Evolutionary conservation across 306 rosid genomes (phyloP), one percentile per base, ranked within the genome.

Genomic region (Mimosa bimucronata): DNA sequence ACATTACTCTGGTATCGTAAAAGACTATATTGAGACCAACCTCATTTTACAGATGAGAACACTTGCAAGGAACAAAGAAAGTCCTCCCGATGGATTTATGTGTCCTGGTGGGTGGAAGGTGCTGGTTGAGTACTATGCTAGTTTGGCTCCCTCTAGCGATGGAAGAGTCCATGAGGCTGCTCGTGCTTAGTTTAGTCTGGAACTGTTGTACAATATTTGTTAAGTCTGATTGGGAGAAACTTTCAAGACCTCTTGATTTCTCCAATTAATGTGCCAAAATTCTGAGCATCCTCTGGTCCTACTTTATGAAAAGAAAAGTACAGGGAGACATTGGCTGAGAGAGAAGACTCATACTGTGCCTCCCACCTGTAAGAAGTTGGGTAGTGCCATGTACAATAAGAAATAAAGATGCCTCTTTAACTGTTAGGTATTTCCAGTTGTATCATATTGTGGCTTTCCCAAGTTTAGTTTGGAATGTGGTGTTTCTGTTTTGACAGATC

Each of bases 91-190:
- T 71, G 99, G 99, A 74, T 96, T 96, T 52, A 96, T 96, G 99
- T 96, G 98, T 88, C 98, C 98, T 10, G 92, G 96, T 70, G 98
- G 99, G 16, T 96, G 99, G 99, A 82, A 88, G 74, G 99, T 96
- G 53, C 86, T 93, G 73, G 99, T 96, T 1, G 98, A 96, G 0
- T 96, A 96, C 75, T 96, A 93, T 25, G 99, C 91, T 76, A 93
- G 99, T 83, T 75, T 96, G 86, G 89, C 75, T 46, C 82, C 85
- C 23, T 84, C 87, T 0, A 80, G 67, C 85, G 84, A 69, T 1
- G 91, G 81, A 75, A 93, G 82, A 87, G 82, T 95, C 78, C 97
- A 92, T 0, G 89, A 90, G 88, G 83, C 97, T 74, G 97, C 93
- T 83, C 91, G 92, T 46, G 97, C 85, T 37, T 92, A 88, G 72